Evolutionary conservation across 2,329 filamentous ascomycete genomes (phyloP), one percentile per base, ranked within the genome.

Genomic region (Aspergillus sp.): DNA sequence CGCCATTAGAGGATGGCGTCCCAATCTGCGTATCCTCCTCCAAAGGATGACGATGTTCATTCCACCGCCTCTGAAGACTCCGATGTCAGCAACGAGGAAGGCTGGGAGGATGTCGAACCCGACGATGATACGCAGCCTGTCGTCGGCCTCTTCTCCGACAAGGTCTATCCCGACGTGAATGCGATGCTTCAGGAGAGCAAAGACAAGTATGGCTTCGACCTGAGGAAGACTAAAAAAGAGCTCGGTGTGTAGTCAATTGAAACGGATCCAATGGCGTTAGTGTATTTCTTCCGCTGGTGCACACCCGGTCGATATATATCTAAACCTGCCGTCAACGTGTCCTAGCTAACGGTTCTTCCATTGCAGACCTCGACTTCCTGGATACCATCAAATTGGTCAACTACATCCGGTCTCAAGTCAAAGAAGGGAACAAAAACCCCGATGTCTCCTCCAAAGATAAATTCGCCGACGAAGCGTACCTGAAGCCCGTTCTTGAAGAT

Each of bases 401-500:
- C 68, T 91, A 84, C 62, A 67, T 81, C 46, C 77, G 78, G 16
- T 71, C 76, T 11, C 69, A 78, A 55, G 74, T 78, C 23, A 75
- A 76, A 50, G 66, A 66, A 43, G 78, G 78, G 25, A 74, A 78
- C 50, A 59, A 57, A 29, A 63, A 69, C 3, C 83, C 84, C 0
- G 78, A 81, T 53, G 73, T 87, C 41, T 85, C 89, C 53, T 78
- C 83, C 2, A 76, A 76, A 32, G 75, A 78, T 2, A 78, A 85
- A 21, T 85, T 97, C 57, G 80, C 85, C n/a, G 84, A 91, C 56
- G 93, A 97, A 58, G 80, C 82, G 58, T 95, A 86, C 66, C 78
- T 99, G 53, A 88, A 88, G 66, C 94, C 94, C 0, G 86, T 91
- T 3, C 75, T 99, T 6, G 87, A 94, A 53, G 91, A 97, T 60